A percentile compares a stretch with the other conserved stretches of the same genome.
phyloP scores from a whole-genome alignment of 371 early-diverging fungal species.

The Zopfochytrium polystomum region DNA sequence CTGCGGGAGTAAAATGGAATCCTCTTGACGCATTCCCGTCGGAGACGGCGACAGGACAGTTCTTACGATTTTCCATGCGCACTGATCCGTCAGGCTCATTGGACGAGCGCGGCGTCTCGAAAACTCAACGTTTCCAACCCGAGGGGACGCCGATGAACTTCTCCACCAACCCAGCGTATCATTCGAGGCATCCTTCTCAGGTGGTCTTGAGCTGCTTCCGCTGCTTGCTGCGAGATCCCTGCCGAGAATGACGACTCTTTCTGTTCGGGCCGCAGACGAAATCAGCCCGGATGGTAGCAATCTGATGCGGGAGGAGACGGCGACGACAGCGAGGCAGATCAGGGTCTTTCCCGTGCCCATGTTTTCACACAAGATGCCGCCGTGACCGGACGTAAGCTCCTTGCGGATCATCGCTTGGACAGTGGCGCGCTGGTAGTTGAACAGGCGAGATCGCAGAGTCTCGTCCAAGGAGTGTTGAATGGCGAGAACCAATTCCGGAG shows the following conservation, averaged over 20 bases:
- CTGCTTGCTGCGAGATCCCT: no score
- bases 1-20: neutral
- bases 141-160: no score
- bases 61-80: neutral
- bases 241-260: no score
- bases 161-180: no score
- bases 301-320: neutral
- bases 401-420: conserved; percentile 6
- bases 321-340: conserved; percentile 59
- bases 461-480: neutral
- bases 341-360: conserved; percentile 79
- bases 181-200: no score
- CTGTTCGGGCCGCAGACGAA: no score
- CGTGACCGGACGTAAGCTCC: conserved; percentile 30
- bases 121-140: no score
- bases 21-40: no score
- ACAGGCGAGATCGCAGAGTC: neutral
- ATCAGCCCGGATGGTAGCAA: neutral
- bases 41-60: neutral
- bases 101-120: no score
- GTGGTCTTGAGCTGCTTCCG: no score
- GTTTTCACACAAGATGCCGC: conserved; percentile 76
- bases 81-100: neutral
- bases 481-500: no score
- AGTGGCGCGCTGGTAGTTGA: neutral